Conservation (phyloP, 2,329 filamentous ascomycete species). For the Trichophyton schoenleinii region DNA sequence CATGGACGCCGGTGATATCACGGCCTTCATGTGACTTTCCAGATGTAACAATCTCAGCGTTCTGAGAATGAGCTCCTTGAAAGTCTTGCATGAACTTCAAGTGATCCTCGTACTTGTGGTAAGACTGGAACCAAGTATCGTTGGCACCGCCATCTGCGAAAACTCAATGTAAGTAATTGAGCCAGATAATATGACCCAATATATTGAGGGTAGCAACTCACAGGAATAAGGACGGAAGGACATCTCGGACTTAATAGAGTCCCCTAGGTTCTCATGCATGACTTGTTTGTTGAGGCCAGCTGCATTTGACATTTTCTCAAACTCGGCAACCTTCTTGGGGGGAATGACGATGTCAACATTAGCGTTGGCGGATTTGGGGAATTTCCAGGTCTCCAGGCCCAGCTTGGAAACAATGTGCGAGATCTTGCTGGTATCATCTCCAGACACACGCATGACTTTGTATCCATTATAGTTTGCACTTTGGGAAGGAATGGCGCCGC, state of each 20-base stretch:
- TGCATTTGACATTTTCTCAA: constrained; percentile 22
- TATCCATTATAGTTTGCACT: constrained; percentile 14
- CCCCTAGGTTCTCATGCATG: constrained; percentile 35
- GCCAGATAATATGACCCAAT: too few species aligned
- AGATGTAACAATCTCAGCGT: constrained; percentile 39
- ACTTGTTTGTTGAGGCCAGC: constrained; percentile 22
- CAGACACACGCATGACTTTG: constrained; percentile 15
- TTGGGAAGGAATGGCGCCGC: constrained; percentile 4
- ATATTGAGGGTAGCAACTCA: neutral
- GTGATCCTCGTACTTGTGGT: constrained; percentile 44
- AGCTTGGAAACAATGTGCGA: constrained; percentile 13
- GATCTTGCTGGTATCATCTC: constrained; percentile 9
- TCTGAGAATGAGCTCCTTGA: constrained; percentile 32
- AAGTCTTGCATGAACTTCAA: constrained; percentile 38
- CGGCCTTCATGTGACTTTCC: constrained; percentile 39
- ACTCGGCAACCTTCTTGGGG: constrained; percentile 26
- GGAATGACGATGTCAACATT: constrained; percentile 35
- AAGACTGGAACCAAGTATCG: constrained; percentile 41
- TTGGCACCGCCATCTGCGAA: constrained; percentile 16
- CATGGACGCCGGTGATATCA: constrained; percentile 37
- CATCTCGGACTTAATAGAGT: constrained; percentile 31
- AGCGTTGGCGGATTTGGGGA: constrained; percentile 11
- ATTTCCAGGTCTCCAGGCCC: constrained; percentile 13
- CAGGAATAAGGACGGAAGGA: constrained; percentile 11
- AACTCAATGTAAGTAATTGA: neutral